Percentiles rank a stretch among this genome's conserved stretches.
Evolutionary conservation across 345 rosid genomes (phyloP).

Genomic region (Eucalyptus pumila): DNA sequence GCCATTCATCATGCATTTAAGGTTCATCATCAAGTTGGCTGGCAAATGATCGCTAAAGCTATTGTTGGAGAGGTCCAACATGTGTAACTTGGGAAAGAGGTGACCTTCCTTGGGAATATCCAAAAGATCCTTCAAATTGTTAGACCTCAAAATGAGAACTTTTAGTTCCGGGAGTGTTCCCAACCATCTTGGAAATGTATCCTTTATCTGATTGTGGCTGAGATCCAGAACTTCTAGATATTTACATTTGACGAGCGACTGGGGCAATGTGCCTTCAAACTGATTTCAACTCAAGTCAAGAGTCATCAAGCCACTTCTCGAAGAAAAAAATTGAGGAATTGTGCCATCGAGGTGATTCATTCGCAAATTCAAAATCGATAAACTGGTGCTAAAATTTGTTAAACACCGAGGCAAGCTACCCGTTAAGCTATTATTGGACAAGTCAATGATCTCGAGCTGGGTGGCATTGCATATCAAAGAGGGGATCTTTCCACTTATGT

Average conservation of each 20-base stretch:
- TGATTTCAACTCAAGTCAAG: not conserved
- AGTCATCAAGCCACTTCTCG: not conserved
- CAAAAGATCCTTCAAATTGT: not conserved
- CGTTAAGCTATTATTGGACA: not conserved
- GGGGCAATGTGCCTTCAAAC: not conserved
- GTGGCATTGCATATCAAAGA: not conserved
- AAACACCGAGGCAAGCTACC: not conserved
- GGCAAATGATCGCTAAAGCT: not conserved
- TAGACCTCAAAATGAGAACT: not conserved
- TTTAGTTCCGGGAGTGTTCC: not conserved
- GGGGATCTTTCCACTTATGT: not conserved
- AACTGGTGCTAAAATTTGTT: accelerated
- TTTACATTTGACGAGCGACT: not conserved
- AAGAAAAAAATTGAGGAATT: not conserved
- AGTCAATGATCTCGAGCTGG: accelerated
- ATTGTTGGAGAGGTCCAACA: not conserved
- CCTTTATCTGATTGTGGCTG: accelerated
- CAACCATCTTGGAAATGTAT: not conserved
- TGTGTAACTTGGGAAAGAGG: not conserved
- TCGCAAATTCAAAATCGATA: not conserved
- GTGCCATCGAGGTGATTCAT: not conserved
- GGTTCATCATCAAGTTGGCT: not conserved
- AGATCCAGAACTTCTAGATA: not conserved
- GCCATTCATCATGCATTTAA: not conserved
- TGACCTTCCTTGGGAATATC: not conserved